Conservation (phyloP, 148 eudicot species). For the Amaranthus palmeri region DNA sequence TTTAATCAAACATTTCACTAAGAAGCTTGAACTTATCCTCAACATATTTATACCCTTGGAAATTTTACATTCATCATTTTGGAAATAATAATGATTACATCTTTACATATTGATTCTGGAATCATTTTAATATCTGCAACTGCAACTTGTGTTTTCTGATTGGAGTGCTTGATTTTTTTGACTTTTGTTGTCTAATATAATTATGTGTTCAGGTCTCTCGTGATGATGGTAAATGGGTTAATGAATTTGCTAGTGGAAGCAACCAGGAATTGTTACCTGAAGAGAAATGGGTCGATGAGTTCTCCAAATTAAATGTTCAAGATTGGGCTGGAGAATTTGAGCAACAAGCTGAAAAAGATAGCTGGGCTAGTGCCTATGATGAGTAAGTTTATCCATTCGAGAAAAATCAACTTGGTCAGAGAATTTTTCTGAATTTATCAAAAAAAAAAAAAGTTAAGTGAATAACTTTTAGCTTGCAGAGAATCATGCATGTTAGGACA, state of each 20-base stretch:
- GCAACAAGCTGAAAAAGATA: conserved; percentile 60
- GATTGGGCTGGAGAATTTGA: conserved; percentile 97
- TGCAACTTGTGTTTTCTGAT: conserved; percentile 5
- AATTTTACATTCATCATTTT: neutral
- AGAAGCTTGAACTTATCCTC: conserved; percentile 1
- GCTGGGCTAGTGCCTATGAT: conserved; percentile 88
- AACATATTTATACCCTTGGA: neutral
- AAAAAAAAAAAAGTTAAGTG: neutral
- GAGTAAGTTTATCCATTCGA: conserved; percentile 61
- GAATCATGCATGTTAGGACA: neutral
- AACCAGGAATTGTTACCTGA: conserved; percentile 45
- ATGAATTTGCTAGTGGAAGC: conserved; percentile 61
- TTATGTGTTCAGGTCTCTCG: conserved; percentile 50
- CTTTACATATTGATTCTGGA: neutral
- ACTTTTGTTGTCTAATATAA: conserved; percentile 5
- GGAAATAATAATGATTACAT: neutral
- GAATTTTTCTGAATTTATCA: neutral
- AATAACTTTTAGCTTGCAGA: neutral
- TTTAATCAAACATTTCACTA: neutral
- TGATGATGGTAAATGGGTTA: conserved; percentile 64
- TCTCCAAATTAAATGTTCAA: conserved; percentile 74
- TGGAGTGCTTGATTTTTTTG: neutral
- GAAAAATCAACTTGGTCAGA: neutral
- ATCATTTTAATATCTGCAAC: neutral
- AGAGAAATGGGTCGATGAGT: conserved; percentile 88